Evolutionary conservation across 2,329 filamentous ascomycete species (phyloP), one percentile per base, ranked within the genome.

Genomic region (Scleromitrula shiraiana): DNA sequence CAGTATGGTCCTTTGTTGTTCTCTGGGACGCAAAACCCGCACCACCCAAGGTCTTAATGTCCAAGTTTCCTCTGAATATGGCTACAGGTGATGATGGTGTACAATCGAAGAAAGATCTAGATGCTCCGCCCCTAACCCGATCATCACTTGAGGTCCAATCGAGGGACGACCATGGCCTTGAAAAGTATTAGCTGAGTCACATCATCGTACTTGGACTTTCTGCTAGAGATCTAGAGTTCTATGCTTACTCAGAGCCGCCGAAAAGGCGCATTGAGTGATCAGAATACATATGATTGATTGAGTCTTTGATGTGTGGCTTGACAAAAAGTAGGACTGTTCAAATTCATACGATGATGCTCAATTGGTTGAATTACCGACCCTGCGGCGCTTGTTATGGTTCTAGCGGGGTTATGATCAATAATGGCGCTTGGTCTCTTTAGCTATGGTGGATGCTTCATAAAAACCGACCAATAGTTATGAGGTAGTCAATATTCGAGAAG

Each of bases 11-110:
- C 32, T 65, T 66, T 3, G 71, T 73, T 4, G 83, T 88, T 39
- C 83, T 77, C 63, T 91, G 88, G 4, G 82, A 87, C 8, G 87
- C 87, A 62, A 94, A 93, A 5, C 88, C 88, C 1, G 88, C 87
- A 24, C 85, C 86, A 22, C 86, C 86, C 0, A 93, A 77, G 0
- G 85, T 80, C 45, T 74, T 75, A 53, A 83, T 88, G 66, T 93
- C 86, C 17, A 93, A 73, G 20, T 71, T 70, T 2, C 88, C 87
- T 54, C 77, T 68, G 67, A 90, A 62, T 66, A 73, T 47, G 65
- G 82, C 79, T 65, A 59, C 51, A 5, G 52, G 53, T 53, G 42
- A 60, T 36, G 57, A 55, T 9, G 53, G 48, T 17, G 60, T 50
- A 40, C 66, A 65, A 35, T 63, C 64, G n/a, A 79, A 63, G 52